These are phyloP conservation scores for Ulmus americana DNA, from an alignment of 331 rosid genomes.

Conservation along the genomic window DNA sequence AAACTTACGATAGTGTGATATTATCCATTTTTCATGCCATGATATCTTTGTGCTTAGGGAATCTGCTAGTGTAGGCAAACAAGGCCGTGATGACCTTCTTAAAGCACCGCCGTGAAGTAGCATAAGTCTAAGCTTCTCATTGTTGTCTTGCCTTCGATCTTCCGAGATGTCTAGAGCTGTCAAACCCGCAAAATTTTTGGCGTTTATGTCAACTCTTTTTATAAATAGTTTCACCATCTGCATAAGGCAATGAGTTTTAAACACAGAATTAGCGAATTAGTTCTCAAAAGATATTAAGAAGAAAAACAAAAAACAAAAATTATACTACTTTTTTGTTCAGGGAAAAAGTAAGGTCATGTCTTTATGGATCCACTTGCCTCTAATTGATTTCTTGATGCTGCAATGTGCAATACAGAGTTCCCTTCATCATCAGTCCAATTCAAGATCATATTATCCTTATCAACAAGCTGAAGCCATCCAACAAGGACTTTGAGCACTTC, in stretches of 20 bases:
- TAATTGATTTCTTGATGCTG: neutral
- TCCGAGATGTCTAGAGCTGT: conserved; percentile 24
- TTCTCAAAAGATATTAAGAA: neutral
- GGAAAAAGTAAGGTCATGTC: no score
- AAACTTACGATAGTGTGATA: neutral
- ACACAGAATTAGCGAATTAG: neutral
- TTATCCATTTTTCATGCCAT: neutral
- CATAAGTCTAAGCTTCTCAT: neutral
- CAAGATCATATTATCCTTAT: neutral
- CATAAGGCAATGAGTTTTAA: neutral
- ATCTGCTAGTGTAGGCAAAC: neutral
- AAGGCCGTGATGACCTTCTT: neutral
- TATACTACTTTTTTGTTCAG: no score
- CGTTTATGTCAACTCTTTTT: conserved; percentile 9
- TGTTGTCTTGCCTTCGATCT: neutral
- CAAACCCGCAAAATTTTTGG: conserved; percentile 14
- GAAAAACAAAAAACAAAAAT: no score
- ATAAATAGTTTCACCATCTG: conserved; percentile 22
- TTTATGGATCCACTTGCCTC: neutral
- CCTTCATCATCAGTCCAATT: conserved; percentile 29
- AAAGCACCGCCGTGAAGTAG: neutral
- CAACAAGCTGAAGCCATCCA: conserved; percentile 16
- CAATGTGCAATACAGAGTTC: neutral
- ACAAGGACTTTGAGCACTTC: conserved; percentile 19
- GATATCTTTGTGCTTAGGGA: neutral